phyloP scores from a whole-genome alignment of 805 yeast genomes.

The Middelhovenomyces tepae region DNA sequence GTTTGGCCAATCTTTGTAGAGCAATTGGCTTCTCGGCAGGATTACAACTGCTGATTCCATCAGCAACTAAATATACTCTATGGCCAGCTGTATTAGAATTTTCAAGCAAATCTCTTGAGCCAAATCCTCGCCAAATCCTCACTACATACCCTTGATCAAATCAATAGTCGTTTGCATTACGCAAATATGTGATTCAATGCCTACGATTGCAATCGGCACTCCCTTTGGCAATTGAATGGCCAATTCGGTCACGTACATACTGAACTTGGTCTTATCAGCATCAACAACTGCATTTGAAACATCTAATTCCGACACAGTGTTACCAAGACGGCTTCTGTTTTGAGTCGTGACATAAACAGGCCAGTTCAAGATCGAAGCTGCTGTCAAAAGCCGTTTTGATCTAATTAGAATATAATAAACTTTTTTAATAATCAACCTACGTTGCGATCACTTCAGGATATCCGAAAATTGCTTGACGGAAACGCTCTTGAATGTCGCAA shows the following conservation, averaged over 20 bases:
- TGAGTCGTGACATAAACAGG: conserved; percentile 18
- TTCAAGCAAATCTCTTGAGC: not conserved
- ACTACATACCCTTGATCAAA: conserved; percentile 8
- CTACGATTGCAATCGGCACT: conserved; percentile 16
- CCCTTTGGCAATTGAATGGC: conserved; percentile 6
- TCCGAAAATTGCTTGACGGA: conserved; percentile 13
- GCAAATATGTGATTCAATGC: conserved; percentile 18
- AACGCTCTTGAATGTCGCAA: conserved; percentile 17
- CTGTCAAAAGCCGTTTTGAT: conserved; percentile 11
- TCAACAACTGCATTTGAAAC: conserved; percentile 12
- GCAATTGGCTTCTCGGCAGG: conserved; percentile 15
- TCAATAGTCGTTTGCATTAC: conserved; percentile 18
- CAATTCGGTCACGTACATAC: conserved; percentile 16
- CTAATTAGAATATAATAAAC: no score
- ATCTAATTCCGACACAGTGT: conserved; percentile 15
- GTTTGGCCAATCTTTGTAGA: conserved; percentile 10
- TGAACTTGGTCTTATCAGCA: conserved; percentile 16
- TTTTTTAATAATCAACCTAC: no score
- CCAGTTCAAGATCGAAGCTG: conserved; percentile 11
- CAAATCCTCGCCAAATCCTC: not conserved
- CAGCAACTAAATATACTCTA: conserved; percentile 16
- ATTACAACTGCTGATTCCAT: conserved; percentile 15
- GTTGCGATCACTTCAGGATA: conserved; percentile 14
- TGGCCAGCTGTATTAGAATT: conserved; percentile 6
- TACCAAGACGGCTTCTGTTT: conserved; percentile 13